Base-by-base conservation (phyloP, 306 rosid genomes). In the Ormosia emarginata region DNA sequence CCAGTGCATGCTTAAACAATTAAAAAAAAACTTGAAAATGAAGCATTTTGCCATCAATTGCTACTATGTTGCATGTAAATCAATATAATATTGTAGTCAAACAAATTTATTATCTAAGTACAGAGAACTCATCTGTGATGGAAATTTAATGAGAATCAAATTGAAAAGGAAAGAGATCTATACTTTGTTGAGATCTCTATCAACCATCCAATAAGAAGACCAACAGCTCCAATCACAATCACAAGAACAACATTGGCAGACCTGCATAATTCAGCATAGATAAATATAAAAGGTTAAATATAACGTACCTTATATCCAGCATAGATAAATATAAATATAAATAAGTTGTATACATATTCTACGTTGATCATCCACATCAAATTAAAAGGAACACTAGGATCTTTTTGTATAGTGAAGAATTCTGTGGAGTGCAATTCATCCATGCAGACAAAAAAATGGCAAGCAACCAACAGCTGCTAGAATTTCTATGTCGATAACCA, bases 121-220 rank as follows among this genome's bases (percentile, higher is more conserved):
- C 34, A 53, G 55, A 71, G 30, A 77, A 63, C 82, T 37, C 63
- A 77, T 83, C 86, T 61, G 43, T 52, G 73, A 71, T 18, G 49
- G 44, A 79, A 71, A 71, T 77, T 62, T 5, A 70, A 3, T 30
- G 86, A 78, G 39, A 83, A 49, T 32, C 86, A 39, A 32, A 71
- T 53, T 41, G 86, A 52, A 55, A 83, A 62, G 67, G 83, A 71
- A 62, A 83, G 83, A 36, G 83, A 77, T 59, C 86, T 52, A 71
- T 17, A 83, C 41, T 71, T 83, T 24, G 86, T 77, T 61, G 79
- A 83, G 75, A 83, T 71, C 71, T 83, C 86, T 50, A 83, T 70
- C 86, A 83, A 83, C 86, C 86, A 83, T 52, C 86, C 86, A 83
- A 83, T 71, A 70, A 83, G 67, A 59, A 83, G 82, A 61, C 86